Conservation (phyloP, 2,329 filamentous ascomycete species). For the Pseudogymnoascus sp. region DNA sequence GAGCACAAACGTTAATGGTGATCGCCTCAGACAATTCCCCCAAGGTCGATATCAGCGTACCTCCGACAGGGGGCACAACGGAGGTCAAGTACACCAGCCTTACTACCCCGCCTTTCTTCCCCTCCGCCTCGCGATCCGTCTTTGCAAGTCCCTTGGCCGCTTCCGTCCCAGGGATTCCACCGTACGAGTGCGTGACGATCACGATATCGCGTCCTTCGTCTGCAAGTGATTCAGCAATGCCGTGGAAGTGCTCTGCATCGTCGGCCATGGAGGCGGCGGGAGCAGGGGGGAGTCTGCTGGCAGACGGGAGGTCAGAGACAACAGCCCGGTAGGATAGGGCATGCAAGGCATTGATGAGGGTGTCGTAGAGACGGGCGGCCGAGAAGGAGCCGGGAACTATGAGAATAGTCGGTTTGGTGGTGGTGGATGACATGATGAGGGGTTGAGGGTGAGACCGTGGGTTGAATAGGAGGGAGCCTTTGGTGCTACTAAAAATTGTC, state of each 20-base stretch:
- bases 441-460: neutral
- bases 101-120: conserved; percentile 30
- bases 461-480: neutral
- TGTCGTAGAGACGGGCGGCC: conserved; percentile 16
- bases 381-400: conserved; percentile 23
- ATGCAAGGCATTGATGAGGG: conserved; percentile 14
- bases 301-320: conserved; percentile 16
- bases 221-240: conserved; percentile 29
- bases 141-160: conserved; percentile 29
- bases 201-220: conserved; percentile 32
- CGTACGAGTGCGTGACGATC: conserved; percentile 33
- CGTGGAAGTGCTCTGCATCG: conserved; percentile 28
- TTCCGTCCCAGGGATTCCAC: conserved; percentile 29
- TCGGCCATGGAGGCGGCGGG: conserved; percentile 25
- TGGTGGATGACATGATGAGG: neutral
- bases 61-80: conserved; percentile 16
- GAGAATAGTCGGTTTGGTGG: conserved; percentile 20
- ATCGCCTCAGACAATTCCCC: neutral
- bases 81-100: conserved; percentile 17
- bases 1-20: neutral
- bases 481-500: neutral
- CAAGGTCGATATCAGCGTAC: conserved; percentile 7
- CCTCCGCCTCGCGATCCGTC: conserved; percentile 25
- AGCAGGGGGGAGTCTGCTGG: conserved; percentile 14
- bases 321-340: conserved; percentile 14